A percentile compares a stretch with the other conserved stretches of the same genome.
These are phyloP conservation scores for Cadophora luteo-olivacea DNA, from an alignment of 2,329 filamentous ascomycete genomes.

Conservation along the genomic window DNA sequence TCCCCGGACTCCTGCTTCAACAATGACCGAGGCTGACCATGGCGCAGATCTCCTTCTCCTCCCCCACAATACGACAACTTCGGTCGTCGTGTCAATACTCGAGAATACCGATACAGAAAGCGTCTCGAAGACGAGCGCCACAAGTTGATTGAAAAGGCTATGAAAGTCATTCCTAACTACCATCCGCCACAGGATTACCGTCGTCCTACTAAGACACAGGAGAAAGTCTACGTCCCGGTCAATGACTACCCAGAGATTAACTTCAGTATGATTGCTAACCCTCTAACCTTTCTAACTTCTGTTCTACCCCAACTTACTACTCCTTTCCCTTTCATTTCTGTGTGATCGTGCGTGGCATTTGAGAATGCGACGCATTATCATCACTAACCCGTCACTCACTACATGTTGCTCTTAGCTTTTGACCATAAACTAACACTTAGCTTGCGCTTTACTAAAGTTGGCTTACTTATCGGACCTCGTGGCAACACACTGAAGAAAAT, in stretches of 20 bases:
- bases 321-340: constrained; percentile 49
- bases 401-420: constrained; percentile 46
- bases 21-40: constrained; percentile 27
- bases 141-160: constrained; percentile 97
- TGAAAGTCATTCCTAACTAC: constrained; percentile 99
- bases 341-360: constrained; percentile 47
- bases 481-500: constrained; percentile 99
- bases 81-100: constrained; percentile 97
- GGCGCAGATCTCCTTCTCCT: constrained; percentile 85
- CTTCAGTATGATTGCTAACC: constrained; percentile 99
- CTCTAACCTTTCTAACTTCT: constrained; percentile 79
- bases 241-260: constrained; percentile 99
- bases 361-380: constrained; percentile 43
- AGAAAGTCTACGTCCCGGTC: constrained; percentile 99
- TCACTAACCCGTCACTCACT: constrained; percentile 47
- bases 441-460: constrained; percentile 88
- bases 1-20: constrained; percentile 17
- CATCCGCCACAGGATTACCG: constrained; percentile 98
- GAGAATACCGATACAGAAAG: constrained; percentile 98
- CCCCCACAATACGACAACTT: constrained; percentile 99
- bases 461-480: constrained; percentile 99
- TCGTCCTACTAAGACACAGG: constrained; percentile 98
- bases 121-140: constrained; percentile 97
- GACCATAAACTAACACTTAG: constrained; percentile 84
- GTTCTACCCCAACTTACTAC: constrained; percentile 42